These are phyloP conservation scores for Irpex rosettiformis DNA, from an alignment of 1,284 basidiomycete species.

Conservation along the genomic window DNA sequence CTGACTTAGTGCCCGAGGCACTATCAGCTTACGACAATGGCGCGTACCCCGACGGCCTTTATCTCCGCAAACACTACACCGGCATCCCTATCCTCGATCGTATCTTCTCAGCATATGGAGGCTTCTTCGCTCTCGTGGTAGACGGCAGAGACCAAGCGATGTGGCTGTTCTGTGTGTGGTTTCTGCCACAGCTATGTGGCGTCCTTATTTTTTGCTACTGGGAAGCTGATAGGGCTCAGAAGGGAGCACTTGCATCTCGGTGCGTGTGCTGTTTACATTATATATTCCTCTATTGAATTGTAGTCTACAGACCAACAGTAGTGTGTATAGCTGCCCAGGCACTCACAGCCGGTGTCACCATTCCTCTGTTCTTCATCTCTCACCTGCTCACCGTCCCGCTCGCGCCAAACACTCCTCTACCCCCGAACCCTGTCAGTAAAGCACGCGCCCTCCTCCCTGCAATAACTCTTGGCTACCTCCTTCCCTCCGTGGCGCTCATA, in stretches of 20 bases:
- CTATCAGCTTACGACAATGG: constrained; percentile 4
- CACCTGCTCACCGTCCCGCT: constrained; percentile 1
- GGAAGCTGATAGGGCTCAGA: constrained; percentile 9
- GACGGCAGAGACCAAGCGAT: constrained; percentile 13
- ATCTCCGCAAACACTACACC: constrained; percentile 4
- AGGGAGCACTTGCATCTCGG: neutral
- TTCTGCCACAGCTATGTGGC: constrained; percentile 12
- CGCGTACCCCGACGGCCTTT: constrained; percentile 11
- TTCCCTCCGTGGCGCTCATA: constrained; percentile 9
- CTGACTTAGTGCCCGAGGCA: constrained; percentile 7
- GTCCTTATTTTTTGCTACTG: constrained; percentile 12
- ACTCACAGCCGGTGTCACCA: constrained; percentile 11
- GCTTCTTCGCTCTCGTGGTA: constrained; percentile 10
- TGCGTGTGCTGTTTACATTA: neutral
- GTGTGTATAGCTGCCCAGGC: constrained; percentile 11
- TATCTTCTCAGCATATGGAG: constrained; percentile 7
- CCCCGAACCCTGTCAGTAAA: neutral
- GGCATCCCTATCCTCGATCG: constrained; percentile 6
- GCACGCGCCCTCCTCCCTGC: constrained; percentile 8
- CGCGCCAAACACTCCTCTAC: constrained; percentile 4
- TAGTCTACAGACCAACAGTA: constrained; percentile 2
- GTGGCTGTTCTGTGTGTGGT: constrained; percentile 14
- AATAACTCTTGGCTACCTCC: constrained; percentile 10
- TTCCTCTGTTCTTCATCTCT: constrained; percentile 10
- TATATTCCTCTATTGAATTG: neutral